Base-by-base conservation (phyloP, 768 basidiomycete species). In the Naganishia antarctica region DNA sequence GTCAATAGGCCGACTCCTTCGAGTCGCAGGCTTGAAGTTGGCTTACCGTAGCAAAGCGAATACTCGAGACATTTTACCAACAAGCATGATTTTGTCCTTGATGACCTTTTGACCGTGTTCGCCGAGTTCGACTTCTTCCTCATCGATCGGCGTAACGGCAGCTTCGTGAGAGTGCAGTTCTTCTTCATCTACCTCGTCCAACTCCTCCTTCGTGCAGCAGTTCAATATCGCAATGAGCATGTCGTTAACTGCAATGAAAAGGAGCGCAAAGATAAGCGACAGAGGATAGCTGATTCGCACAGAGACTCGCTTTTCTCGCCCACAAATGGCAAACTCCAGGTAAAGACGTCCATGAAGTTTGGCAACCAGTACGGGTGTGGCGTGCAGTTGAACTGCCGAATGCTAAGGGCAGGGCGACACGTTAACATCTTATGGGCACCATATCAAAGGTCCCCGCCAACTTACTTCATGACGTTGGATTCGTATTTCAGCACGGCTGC, bases 311-410 rank as follows among this genome's bases (percentile, higher is more conserved):
- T 98, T 80, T 99, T 98, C 78, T 93, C 89, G 68, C 93, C 96
- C 7, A 99, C 96, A 73, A 98, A 98, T 0, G 96, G 96, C 65
- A 99, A 78, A 81, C 88, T 90, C 96, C 96, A 99, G 0, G 96
- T 97, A 75, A 99, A 99, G 25, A 93, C 93, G 71, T 98, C 94
- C 93, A 98, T 97, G 73, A 99, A 99, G 78, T 99, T 99, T 4
- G 96, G 96, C 60, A 99, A 80, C 94, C 94, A 98, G 76, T 97
- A 98, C 8, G 90, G 90, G 71, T 96, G 93, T 13, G 93, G 92
- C 71, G 77, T 79, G 77, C 89, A 91, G 79, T 97, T 96, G 81
- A 96, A 98, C 75, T 98, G 94, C 47, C 92, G 85, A 71, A 97
- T 97, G 78, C 76, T 77, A n/a, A n/a, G n/a, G n/a, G 47, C 0